phyloP scores from a whole-genome alignment of 345 rosid species.

The Syzygium oleosum region DNA sequence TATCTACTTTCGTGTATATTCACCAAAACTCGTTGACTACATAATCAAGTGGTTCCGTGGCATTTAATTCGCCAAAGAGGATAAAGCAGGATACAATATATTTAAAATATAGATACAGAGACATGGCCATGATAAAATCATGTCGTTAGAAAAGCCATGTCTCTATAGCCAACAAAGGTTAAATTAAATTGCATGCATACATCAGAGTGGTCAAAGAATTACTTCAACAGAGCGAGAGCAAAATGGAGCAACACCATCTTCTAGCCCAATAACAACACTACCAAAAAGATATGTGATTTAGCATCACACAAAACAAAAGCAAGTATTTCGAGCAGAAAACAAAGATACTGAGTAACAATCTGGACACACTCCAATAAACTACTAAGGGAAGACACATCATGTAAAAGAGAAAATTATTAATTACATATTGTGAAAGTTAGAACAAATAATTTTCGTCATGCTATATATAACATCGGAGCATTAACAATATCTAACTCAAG shows the following conservation, averaged over 20 bases:
- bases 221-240: slow-evolving; percentile 38
- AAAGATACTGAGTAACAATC: background rate
- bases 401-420: background rate
- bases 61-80: too few relatives aligned
- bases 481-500: background rate
- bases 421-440: background rate
- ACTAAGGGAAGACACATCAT: background rate
- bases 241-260: slow-evolving; percentile 41
- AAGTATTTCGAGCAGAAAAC: background rate
- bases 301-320: background rate
- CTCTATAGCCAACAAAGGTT: background rate
- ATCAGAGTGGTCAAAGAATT: background rate
- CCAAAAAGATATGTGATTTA: background rate
- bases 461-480: background rate
- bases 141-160: background rate
- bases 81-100: too few relatives aligned
- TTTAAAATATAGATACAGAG: too few relatives aligned
- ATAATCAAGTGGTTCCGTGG: too few relatives aligned
- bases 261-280: slow-evolving; percentile 40
- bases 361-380: background rate
- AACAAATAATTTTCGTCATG: background rate
- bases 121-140: background rate
- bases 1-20: too few relatives aligned
- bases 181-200: background rate
- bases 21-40: too few relatives aligned